These are phyloP conservation scores for Catunica adiposa DNA, from an alignment of 2,329 filamentous ascomycete species.

Conservation along the genomic window DNA sequence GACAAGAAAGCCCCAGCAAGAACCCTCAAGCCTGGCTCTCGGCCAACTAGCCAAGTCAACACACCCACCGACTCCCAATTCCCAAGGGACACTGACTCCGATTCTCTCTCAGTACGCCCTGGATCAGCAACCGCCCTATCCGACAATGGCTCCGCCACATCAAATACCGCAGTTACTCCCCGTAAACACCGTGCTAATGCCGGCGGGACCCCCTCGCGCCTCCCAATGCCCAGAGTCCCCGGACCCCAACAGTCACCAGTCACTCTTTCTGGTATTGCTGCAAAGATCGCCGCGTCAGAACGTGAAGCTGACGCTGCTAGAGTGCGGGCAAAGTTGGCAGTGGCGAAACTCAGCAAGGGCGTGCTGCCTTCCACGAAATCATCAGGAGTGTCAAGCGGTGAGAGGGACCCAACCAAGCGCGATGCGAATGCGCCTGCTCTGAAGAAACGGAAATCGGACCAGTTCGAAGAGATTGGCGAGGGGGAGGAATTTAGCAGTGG, in stretches of 20 bases:
- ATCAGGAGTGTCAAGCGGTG: conserved; percentile 12
- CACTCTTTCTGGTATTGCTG: conserved; percentile 44
- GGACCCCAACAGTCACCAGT: conserved; percentile 37
- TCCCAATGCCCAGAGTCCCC: conserved; percentile 22
- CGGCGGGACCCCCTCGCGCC: conserved; percentile 20
- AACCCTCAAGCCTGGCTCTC: background rate
- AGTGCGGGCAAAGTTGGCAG: conserved; percentile 44
- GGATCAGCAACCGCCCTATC: too few species aligned
- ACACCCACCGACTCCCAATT: background rate
- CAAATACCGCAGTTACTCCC: background rate
- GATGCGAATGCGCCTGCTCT: conserved; percentile 17
- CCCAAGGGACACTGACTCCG: background rate
- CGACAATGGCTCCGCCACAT: conserved; percentile 4
- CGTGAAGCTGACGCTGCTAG: conserved; percentile 46
- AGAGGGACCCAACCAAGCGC: conserved; percentile 24
- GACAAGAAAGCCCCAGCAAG: background rate
- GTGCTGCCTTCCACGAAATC: background rate
- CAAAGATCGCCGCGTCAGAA: conserved; percentile 47
- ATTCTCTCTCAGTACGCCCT: conserved; percentile 4
- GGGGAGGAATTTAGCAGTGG: too few species aligned
- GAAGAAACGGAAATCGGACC: conserved; percentile 12
- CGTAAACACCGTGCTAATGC: conserved; percentile 1
- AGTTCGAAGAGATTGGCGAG: conserved; percentile 9
- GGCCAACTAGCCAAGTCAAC: background rate
- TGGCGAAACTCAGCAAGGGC: conserved; percentile 27